Evolutionary conservation across 306 rosid genomes (phyloP).

Genomic region (Dalbergia cultrata): DNA sequence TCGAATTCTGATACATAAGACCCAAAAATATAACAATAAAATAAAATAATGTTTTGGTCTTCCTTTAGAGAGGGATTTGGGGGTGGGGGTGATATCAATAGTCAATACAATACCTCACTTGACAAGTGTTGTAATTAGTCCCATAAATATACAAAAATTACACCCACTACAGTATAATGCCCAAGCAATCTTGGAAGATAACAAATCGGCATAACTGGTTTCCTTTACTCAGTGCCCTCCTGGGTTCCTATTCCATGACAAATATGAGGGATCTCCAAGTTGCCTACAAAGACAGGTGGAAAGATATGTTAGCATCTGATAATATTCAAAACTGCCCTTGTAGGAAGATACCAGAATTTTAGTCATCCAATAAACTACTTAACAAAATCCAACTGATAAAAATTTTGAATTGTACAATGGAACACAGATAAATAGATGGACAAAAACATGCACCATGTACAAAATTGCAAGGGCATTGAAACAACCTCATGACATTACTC

Average conservation of each 20-base stretch:
- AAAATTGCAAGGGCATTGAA: neutral
- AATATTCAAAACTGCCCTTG: neutral
- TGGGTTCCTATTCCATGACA: constrained; percentile 92
- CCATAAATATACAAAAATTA: constrained; percentile 59
- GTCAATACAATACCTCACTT: neutral
- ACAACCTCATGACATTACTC: neutral
- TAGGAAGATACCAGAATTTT: neutral
- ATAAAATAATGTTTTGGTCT: neutral
- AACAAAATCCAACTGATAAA: constrained; percentile 3
- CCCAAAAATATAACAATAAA: neutral
- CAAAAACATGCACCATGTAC: constrained; percentile 15
- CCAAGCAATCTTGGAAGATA: constrained; percentile 35
- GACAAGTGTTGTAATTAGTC: neutral
- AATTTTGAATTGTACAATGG: neutral
- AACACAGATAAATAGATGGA: neutral
- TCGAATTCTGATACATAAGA: constrained; percentile 30
- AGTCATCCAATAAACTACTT: neutral
- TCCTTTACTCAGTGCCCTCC: constrained; percentile 66
- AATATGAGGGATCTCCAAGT: constrained; percentile 95
- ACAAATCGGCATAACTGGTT: constrained; percentile 1
- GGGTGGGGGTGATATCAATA: neutral
- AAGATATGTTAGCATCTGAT: constrained; percentile 14
- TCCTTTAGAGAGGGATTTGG: neutral
- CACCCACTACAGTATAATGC: constrained; percentile 27
- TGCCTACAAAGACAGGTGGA: constrained; percentile 61